A percentile compares a stretch with the other conserved stretches of the same genome.
phyloP scores from a whole-genome alignment of 1,284 basidiomycete genomes.

The Kalmanozyma brasiliensis region DNA sequence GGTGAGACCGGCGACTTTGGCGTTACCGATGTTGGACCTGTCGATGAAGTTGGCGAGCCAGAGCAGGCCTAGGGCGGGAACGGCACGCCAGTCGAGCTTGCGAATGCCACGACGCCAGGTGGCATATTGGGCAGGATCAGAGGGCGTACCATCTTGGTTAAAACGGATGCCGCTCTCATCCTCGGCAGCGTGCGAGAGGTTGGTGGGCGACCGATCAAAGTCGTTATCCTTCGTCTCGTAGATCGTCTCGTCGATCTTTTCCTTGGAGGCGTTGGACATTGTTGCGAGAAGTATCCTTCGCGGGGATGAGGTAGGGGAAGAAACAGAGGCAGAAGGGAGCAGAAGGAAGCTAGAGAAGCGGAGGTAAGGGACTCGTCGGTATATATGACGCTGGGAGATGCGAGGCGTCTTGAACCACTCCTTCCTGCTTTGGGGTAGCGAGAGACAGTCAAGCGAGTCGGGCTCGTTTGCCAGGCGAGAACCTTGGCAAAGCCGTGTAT shows the following conservation, averaged over 20 bases:
- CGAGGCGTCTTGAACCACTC: no score
- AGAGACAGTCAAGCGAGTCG: no score
- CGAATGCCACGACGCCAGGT: slow-evolving; percentile 28
- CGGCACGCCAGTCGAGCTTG: slow-evolving; percentile 52
- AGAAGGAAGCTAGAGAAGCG: neutral
- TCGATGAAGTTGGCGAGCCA: slow-evolving; percentile 54
- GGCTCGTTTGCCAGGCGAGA: no score
- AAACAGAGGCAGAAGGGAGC: neutral
- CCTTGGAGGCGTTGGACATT: slow-evolving; percentile 20
- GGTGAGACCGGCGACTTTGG: slow-evolving; percentile 49
- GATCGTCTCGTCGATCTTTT: slow-evolving; percentile 12
- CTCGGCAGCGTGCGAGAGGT: neutral
- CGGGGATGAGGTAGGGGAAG: neutral
- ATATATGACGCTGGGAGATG: no score
- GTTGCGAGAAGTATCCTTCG: neutral
- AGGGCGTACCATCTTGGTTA: slow-evolving; percentile 11
- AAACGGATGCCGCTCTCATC: slow-evolving; percentile 10
- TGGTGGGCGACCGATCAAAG: slow-evolving; percentile 5
- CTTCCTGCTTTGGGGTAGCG: no score
- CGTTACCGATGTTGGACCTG: slow-evolving; percentile 54
- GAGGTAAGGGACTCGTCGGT: neutral
- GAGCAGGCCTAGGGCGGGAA: slow-evolving; percentile 49
- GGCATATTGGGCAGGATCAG: slow-evolving; percentile 19
- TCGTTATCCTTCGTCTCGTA: slow-evolving; percentile 12
- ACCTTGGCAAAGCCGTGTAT: neutral